These are phyloP conservation scores for Pseudopediastrum boryanum DNA, from an alignment of 139 green algal species.

Conservation along the genomic window DNA sequence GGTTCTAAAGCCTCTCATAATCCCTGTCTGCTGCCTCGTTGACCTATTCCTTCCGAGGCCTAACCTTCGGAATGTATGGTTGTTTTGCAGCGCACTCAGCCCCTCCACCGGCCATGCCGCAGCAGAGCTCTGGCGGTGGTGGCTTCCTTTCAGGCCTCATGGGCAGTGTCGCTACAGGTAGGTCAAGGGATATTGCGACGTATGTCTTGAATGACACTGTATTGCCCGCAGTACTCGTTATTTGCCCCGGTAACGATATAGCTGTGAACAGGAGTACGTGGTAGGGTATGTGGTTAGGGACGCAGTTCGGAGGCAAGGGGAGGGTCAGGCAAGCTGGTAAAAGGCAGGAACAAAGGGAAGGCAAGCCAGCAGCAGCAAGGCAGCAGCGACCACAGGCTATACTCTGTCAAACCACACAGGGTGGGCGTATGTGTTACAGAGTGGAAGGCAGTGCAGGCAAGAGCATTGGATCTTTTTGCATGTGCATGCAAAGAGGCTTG, in stretches of 20 bases:
- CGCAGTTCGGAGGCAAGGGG: background rate
- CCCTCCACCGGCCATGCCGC: constrained; percentile 36
- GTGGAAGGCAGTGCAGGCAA: no score
- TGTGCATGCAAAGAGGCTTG: no score
- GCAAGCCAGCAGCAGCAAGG: no score
- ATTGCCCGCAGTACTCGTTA: background rate
- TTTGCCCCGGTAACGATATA: background rate
- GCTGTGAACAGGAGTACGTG: background rate
- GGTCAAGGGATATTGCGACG: constrained; percentile 18
- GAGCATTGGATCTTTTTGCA: no score
- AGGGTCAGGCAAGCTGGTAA: background rate
- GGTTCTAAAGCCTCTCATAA: no score
- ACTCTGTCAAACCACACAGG: no score
- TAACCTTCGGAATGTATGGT: no score
- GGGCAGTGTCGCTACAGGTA: constrained; percentile 77
- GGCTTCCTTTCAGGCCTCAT: constrained; percentile 83
- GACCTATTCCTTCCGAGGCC: no score
- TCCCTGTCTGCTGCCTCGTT: no score
- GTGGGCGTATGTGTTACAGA: no score
- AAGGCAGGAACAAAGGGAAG: background rate
- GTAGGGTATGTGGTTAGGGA: background rate
- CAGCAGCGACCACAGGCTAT: no score
- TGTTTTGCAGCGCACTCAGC: constrained; percentile 17
- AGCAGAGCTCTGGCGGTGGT: constrained; percentile 57
- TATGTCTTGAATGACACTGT: background rate